Base-by-base conservation (phyloP, 2,329 filamentous ascomycete species). In the Meredithiella fracta region DNA sequence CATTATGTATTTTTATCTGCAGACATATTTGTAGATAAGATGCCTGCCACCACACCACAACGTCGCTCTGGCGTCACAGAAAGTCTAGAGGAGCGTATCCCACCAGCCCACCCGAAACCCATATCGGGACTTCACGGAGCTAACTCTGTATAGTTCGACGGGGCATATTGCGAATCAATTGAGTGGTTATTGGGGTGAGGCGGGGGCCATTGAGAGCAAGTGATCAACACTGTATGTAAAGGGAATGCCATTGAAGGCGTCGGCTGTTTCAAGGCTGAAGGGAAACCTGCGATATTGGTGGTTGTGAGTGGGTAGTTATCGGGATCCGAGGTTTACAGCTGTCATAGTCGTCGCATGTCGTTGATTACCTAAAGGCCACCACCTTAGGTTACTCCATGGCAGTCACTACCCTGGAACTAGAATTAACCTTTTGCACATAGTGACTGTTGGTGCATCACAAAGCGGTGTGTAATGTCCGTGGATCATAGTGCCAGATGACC, bases 1-100 rank as follows among this genome's bases (percentile, higher is more conserved):
- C 49, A 58, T 58, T 58, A 58, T 54, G 53, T 58, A 54, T 55
- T 58, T 55, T 40, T 55, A 55, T 55, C 47, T 55, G 56, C 55
- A 47, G 44, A 22, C 44, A 44, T 14, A 26, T 55, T 52, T 29
- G 11, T 38, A 55, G 56, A 58, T 58, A 58, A 58, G 56, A 47
- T 51, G 38, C 31, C 17, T 14, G 22, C 17, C 1, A 25, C 14
- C 40, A 44, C 17, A 17, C 15, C 8, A n/a, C 40, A 44, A 22
- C 15, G 40, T 44, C 11, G 40, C 11, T 9, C 20, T n/a, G 40
- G 40, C 15, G n/a, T 22, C 3, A 8, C n/a, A 3, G 20, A 22
- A 15, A 17, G 15, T 17, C 8, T 8, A 44, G 15, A 44, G 11
- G 17, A 44, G 20, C 29, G 29, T 34, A 5, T 34, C 29, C 17